Conservation (phyloP, 176 grass and related monocot genomes). For the Hsuehochloa calcarea region DNA sequence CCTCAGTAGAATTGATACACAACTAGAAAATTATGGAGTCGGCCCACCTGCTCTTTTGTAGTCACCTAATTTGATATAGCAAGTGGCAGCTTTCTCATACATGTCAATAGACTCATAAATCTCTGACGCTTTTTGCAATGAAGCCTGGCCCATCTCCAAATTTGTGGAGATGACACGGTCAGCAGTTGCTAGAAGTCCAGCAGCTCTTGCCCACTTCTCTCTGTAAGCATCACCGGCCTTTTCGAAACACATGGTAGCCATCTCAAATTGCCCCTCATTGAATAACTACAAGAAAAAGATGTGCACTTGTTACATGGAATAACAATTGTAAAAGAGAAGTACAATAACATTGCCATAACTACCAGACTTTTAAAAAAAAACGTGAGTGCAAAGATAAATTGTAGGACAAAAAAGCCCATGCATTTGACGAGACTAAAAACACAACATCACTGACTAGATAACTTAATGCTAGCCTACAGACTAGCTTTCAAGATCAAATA, state of each 20-base stretch:
- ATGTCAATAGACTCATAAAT: conserved; percentile 72
- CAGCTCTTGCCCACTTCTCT: conserved; percentile 77
- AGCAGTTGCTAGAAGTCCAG: conserved; percentile 63
- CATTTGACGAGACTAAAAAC: neutral
- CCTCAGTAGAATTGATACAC: neutral
- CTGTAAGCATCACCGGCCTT: conserved; percentile 68
- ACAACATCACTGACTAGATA: neutral
- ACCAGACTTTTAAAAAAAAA: neutral
- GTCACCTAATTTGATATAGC: conserved; percentile 72
- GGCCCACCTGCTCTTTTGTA: conserved; percentile 66
- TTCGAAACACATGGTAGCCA: conserved; percentile 85
- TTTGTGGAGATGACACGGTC: conserved; percentile 55
- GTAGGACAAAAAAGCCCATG: neutral
- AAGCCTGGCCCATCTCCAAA: conserved; percentile 41
- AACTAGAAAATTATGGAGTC: neutral
- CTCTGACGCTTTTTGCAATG: conserved; percentile 64
- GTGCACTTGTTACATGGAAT: neutral
- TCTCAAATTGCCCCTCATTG: conserved; percentile 77
- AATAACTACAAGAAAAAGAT: conserved; percentile 56
- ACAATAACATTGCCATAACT: neutral
- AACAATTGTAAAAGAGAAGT: neutral
- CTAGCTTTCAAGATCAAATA: neutral
- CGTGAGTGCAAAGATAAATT: neutral
- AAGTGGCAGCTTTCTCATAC: conserved; percentile 67
- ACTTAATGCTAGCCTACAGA: neutral